Conservation (phyloP, 2,329 filamentous ascomycete genomes). For the Sporothrix brunneoviolacea region DNA sequence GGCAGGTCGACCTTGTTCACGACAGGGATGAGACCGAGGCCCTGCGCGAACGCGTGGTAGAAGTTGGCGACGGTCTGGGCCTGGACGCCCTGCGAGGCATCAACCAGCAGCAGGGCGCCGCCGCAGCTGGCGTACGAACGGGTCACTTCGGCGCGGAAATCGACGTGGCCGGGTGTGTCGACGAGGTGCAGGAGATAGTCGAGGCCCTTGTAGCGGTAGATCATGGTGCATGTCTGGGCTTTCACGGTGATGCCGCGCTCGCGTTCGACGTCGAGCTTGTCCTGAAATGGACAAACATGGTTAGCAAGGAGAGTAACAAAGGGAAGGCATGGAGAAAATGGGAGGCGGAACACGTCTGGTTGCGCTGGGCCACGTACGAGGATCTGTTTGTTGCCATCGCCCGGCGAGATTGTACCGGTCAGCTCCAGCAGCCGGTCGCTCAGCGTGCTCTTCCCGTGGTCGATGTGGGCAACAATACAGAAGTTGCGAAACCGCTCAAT, state of each 20-base stretch:
- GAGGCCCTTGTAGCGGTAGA: conserved; percentile 76
- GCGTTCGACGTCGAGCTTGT: conserved; percentile 94
- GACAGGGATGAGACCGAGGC: conserved; percentile 78
- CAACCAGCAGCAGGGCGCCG: conserved; percentile 84
- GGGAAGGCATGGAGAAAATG: no score
- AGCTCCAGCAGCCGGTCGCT: conserved; percentile 88
- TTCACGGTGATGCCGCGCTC: conserved; percentile 98
- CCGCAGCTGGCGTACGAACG: conserved; percentile 94
- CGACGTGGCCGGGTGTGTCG: conserved; percentile 94
- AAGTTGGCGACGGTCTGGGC: conserved; percentile 99
- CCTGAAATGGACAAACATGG: no score
- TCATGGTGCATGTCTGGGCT: conserved; percentile 96
- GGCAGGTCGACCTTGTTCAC: conserved; percentile 96
- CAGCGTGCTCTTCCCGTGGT: conserved; percentile 96
- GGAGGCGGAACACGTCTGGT: no score
- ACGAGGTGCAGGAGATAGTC: conserved; percentile 95
- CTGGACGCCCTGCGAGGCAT: conserved; percentile 93
- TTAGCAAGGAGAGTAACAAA: no score
- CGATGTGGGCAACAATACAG: conserved; percentile 97
- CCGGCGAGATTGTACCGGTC: conserved; percentile 84
- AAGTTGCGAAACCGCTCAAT: conserved; percentile 86
- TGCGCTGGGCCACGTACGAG: no score
- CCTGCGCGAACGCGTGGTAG: conserved; percentile 91
- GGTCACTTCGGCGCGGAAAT: conserved; percentile 94
- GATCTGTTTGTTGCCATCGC: conserved; percentile 82